Conservation (phyloP, 768 basidiomycete genomes). For the Russula virescens region DNA sequence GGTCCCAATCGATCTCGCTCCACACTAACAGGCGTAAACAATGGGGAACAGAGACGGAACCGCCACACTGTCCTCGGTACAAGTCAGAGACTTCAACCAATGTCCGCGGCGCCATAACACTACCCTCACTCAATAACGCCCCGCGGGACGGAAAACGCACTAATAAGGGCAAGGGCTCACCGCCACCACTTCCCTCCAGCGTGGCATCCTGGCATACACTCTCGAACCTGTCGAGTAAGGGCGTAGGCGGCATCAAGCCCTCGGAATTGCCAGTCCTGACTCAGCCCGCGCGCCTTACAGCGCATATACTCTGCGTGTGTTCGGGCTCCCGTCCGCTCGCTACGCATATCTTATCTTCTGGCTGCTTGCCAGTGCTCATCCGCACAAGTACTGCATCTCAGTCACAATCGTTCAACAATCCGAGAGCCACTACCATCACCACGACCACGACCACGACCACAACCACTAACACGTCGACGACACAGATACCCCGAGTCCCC, state of each 20-base stretch:
- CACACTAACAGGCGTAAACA: neutral
- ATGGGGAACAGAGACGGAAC: neutral
- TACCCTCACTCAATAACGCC: neutral
- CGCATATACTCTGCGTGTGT: neutral
- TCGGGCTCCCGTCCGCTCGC: slow-evolving; percentile 8
- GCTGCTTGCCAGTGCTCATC: too few relatives aligned
- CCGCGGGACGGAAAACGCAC: neutral
- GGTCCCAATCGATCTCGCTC: neutral
- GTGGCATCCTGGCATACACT: too few relatives aligned
- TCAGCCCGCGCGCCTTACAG: neutral
- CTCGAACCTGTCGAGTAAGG: too few relatives aligned
- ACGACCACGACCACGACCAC: too few relatives aligned
- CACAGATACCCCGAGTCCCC: too few relatives aligned
- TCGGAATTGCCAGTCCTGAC: neutral
- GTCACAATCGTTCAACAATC: too few relatives aligned
- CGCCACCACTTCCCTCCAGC: neutral
- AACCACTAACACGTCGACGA: too few relatives aligned
- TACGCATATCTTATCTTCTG: neutral
- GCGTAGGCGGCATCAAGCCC: neutral
- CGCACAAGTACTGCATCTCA: too few relatives aligned
- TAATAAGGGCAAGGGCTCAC: neutral
- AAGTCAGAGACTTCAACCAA: neutral
- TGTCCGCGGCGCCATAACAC: too few relatives aligned
- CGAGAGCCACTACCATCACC: too few relatives aligned
- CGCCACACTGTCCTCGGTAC: neutral